Conservation (phyloP, 306 rosid genomes). For the Hylodesmum podocarpum region DNA sequence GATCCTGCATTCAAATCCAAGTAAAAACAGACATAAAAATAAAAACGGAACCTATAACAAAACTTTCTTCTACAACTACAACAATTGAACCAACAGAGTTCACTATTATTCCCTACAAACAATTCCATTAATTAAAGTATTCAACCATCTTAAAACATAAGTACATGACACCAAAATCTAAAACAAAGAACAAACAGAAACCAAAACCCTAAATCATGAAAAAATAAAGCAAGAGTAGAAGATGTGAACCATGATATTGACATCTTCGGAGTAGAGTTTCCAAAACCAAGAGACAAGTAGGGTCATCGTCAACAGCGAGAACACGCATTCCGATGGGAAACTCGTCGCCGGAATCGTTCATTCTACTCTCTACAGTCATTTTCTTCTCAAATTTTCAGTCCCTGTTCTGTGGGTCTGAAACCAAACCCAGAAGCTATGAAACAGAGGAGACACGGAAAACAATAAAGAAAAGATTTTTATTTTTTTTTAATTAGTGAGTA, state of each 20-base stretch:
- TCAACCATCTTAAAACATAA: neutral
- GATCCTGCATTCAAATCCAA: conserved; percentile 25
- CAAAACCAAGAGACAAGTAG: conserved; percentile 73
- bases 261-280: conserved; percentile 84
- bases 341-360: conserved; percentile 56
- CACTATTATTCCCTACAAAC: neutral
- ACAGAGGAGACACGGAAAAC: neutral
- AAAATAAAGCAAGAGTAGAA: neutral
- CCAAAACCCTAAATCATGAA: conserved; percentile 27
- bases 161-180: conserved; percentile 7
- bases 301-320: conserved; percentile 94
- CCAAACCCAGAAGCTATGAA: conserved; percentile 35
- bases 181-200: neutral
- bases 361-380: conserved; percentile 12
- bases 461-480: neutral
- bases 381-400: neutral
- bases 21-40: neutral
- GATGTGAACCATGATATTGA: conserved; percentile 77
- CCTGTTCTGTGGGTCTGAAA: neutral
- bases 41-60: neutral
- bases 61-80: neutral
- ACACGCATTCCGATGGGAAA: conserved; percentile 97
- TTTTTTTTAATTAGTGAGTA: neutral
- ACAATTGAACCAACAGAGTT: neutral
- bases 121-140: neutral